These are phyloP conservation scores for Paramecium biaurelia DNA, from an alignment of 73 alveolate species.

Conservation along the genomic window DNA sequence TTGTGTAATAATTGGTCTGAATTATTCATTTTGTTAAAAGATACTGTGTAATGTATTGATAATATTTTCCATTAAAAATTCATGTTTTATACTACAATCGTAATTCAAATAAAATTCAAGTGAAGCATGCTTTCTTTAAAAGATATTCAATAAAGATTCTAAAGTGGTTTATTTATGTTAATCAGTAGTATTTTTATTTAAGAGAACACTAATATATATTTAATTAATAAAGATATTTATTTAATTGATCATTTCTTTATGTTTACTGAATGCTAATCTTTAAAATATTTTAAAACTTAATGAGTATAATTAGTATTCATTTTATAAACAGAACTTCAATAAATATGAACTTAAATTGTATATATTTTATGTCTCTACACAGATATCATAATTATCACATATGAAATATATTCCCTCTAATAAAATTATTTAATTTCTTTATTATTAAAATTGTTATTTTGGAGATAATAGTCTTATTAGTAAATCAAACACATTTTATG, in stretches of 20 bases:
- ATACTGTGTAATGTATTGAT: background rate
- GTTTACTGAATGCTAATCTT: background rate
- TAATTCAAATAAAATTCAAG: conserved; percentile 59
- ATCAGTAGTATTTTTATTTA: conserved; percentile 14
- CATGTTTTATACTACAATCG: conserved; percentile 58
- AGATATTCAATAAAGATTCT: background rate
- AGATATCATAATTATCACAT: conserved; percentile 26
- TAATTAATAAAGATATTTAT: conserved; percentile 49
- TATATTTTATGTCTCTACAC: background rate
- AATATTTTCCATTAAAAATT: conserved; percentile 46
- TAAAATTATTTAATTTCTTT: conserved; percentile 12
- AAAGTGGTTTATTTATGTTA: conserved; percentile 45
- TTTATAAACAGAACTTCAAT: conserved; percentile 57
- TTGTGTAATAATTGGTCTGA: background rate
- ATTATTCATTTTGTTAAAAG: background rate
- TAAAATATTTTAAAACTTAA: conserved; percentile 52
- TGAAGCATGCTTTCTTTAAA: conserved; percentile 11
- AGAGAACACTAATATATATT: conserved; percentile 15
- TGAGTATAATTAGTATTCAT: background rate
- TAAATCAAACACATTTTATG: background rate
- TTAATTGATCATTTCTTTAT: conserved; percentile 38
- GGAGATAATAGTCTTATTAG: background rate
- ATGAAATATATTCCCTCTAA: conserved; percentile 44
- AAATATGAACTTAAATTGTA: background rate
- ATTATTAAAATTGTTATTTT: background rate